Conservation (phyloP, 129 eudicot species). For the Flaveria robusta region DNA sequence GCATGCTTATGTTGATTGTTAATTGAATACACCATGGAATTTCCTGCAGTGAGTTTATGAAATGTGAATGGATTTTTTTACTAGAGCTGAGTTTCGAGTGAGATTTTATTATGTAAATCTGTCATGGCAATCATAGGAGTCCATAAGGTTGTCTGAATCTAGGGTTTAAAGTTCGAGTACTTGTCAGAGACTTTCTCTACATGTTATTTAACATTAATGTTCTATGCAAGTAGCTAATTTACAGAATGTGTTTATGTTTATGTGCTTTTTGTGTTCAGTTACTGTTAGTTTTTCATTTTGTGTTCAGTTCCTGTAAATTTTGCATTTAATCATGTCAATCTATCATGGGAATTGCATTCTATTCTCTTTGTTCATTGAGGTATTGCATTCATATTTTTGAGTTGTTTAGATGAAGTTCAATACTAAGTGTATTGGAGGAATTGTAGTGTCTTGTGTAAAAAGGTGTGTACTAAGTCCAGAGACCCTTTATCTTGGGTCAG, state of each 20-base stretch:
- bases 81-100: neutral
- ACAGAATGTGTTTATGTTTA: conserved; percentile 22
- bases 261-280: neutral
- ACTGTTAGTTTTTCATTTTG: neutral
- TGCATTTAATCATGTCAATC: neutral
- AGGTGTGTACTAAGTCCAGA: neutral
- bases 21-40: neutral
- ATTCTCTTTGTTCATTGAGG: neutral
- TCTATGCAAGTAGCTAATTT: conserved; percentile 7
- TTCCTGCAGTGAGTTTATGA: neutral
- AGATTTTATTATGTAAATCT: neutral
- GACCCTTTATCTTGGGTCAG: neutral
- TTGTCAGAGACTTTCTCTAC: neutral
- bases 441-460: neutral
- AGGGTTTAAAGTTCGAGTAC: too few species aligned
- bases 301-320: neutral
- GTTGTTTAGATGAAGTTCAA: neutral
- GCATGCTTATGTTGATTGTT: neutral
- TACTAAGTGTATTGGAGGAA: neutral
- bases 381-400: neutral
- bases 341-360: too few species aligned
- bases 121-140: too few species aligned
- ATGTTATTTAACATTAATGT: conserved; percentile 9
- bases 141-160: too few species aligned
- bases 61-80: conserved; percentile 4